Conservation (phyloP, 768 basidiomycete genomes). For the Sarcodon sp. region DNA sequence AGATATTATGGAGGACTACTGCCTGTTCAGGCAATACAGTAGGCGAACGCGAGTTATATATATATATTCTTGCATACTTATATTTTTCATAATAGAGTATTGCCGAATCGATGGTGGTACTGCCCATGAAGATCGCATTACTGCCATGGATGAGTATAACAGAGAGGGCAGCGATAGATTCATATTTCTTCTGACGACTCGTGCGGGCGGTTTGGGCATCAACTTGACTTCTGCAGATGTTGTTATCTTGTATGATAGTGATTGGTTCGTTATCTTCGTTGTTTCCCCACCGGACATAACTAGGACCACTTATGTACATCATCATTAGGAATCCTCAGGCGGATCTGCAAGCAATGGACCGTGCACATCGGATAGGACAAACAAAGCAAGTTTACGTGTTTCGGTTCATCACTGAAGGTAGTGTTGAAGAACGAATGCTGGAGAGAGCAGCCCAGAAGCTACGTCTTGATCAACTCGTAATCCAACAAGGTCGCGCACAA, state of each 20-base stretch:
- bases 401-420: constrained; percentile 92
- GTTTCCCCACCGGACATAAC: neutral
- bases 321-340: constrained; percentile 87
- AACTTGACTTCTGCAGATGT: constrained; percentile 92
- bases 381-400: constrained; percentile 97
- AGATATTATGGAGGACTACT: constrained; percentile 96
- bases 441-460: constrained; percentile 94
- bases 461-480: constrained; percentile 89
- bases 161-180: constrained; percentile 90
- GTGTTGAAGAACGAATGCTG: constrained; percentile 91
- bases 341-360: constrained; percentile 97
- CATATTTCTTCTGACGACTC: constrained; percentile 91
- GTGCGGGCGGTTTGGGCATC: constrained; percentile 95
- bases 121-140: constrained; percentile 91
- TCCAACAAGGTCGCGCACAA: constrained; percentile 87
- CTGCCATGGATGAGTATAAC: constrained; percentile 97
- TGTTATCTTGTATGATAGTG: constrained; percentile 91
- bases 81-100: constrained; percentile 45
- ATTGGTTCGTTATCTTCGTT: constrained; percentile 48
- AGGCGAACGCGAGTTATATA: constrained; percentile 15
- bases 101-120: constrained; percentile 95
- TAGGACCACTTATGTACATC: neutral
- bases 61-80: neutral
- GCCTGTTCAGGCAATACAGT: constrained; percentile 85
- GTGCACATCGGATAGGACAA: constrained; percentile 93